These are phyloP conservation scores for Stentor coeruleus DNA, from an alignment of 73 alveolate genomes.

Conservation along the genomic window DNA sequence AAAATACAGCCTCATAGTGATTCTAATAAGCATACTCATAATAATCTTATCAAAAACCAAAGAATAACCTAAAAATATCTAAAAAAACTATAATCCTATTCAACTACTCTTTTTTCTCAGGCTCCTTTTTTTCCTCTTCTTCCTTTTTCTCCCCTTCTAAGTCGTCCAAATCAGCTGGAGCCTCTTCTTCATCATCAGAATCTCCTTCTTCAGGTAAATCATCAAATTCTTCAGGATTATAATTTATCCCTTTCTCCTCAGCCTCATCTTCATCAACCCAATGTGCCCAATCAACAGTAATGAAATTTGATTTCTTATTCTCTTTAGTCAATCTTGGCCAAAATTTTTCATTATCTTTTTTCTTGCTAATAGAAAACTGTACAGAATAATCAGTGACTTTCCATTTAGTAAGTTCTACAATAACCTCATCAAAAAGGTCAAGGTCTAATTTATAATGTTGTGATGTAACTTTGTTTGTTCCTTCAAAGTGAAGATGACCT, in stretches of 20 bases:
- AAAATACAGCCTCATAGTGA: no score
- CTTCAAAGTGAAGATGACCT: background rate
- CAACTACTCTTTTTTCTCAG: background rate
- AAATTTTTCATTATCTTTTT: conserved; percentile 40
- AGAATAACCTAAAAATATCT: no score
- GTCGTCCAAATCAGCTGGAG: conserved; percentile 27
- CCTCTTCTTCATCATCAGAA: conserved; percentile 30
- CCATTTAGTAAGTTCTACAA: conserved; percentile 51
- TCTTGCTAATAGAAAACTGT: conserved; percentile 41
- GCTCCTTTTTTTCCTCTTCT: conserved; percentile 27
- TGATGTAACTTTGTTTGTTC: background rate
- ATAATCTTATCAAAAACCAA: no score
- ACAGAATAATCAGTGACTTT: conserved; percentile 56
- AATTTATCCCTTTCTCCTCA: conserved; percentile 36
- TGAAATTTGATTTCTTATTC: conserved; percentile 43
- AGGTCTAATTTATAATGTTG: conserved; percentile 38
- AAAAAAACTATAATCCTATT: no score
- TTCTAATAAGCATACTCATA: no score
- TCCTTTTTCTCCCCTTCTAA: conserved; percentile 36
- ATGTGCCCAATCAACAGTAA: conserved; percentile 58
- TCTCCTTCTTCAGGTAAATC: conserved; percentile 24
- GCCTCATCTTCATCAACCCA: conserved; percentile 72
- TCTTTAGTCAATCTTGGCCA: conserved; percentile 68
- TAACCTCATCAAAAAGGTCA: conserved; percentile 45
- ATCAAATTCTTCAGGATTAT: conserved; percentile 50